These are phyloP conservation scores for Fusarium sororula DNA, from an alignment of 2,329 filamentous ascomycete genomes.

Conservation along the genomic window DNA sequence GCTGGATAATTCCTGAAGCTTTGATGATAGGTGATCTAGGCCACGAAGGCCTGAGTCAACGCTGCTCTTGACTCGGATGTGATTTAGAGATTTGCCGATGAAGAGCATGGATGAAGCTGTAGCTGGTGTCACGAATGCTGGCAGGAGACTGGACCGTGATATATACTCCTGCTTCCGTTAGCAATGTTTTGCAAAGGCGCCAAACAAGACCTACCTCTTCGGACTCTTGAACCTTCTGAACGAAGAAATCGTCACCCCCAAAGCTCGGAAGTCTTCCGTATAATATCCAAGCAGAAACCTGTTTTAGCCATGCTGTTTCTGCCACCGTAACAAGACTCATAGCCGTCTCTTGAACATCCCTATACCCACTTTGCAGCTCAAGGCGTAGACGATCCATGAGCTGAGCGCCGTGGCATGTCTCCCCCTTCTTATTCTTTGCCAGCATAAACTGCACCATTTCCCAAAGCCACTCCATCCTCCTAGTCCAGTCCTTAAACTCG, in stretches of 20 bases:
- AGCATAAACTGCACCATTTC: slow-evolving; percentile 75
- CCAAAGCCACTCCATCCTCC: slow-evolving; percentile 88
- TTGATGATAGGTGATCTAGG: slow-evolving; percentile 70
- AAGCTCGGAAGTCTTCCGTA: slow-evolving; percentile 85
- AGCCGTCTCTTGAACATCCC: slow-evolving; percentile 82
- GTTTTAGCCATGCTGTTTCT: slow-evolving; percentile 91
- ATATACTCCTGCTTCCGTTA: slow-evolving; percentile 61
- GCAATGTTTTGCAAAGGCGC: neutral
- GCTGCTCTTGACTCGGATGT: slow-evolving; percentile 71
- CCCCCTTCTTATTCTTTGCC: slow-evolving; percentile 45
- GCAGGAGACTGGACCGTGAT: slow-evolving; percentile 69
- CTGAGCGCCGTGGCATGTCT: slow-evolving; percentile 70
- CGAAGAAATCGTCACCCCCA: slow-evolving; percentile 87
- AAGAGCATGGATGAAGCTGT: slow-evolving; percentile 88
- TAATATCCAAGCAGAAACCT: slow-evolving; percentile 88
- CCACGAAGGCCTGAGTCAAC: slow-evolving; percentile 58
- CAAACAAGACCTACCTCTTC: slow-evolving; percentile 50
- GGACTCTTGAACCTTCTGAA: slow-evolving; percentile 61
- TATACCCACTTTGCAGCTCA: slow-evolving; percentile 87
- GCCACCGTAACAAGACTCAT: slow-evolving; percentile 78
- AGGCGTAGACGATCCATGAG: slow-evolving; percentile 80
- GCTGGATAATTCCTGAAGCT: slow-evolving; percentile 73
- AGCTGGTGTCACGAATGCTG: slow-evolving; percentile 78
- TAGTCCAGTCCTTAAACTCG: slow-evolving; percentile 88
- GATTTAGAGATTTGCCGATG: slow-evolving; percentile 87